These are phyloP conservation scores for Pythium utonaiense DNA, from an alignment of 352 stramenopile species.

Conservation along the genomic window DNA sequence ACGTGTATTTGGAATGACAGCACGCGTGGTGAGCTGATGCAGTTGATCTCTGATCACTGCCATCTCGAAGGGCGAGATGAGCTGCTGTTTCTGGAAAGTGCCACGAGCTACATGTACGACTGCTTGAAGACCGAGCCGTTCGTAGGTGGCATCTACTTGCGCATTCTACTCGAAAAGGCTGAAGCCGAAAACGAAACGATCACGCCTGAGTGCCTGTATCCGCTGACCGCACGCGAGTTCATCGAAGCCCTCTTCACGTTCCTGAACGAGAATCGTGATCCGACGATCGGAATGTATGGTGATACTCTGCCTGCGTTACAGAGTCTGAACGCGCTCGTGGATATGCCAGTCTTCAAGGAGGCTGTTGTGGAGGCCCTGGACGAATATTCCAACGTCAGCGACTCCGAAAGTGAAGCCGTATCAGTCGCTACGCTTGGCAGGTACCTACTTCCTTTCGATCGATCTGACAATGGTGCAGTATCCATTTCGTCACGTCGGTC, in stretches of 20 bases:
- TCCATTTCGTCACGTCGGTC: slow-evolving; percentile 78
- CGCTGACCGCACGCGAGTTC: slow-evolving; percentile 50
- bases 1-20: slow-evolving; percentile 77
- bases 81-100: slow-evolving; percentile 64
- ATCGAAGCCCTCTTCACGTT: slow-evolving; percentile 69
- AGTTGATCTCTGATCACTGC: slow-evolving; percentile 74
- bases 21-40: slow-evolving; percentile 59
- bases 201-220: slow-evolving; percentile 50
- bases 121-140: slow-evolving; percentile 65
- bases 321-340: slow-evolving; percentile 64
- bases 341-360: slow-evolving; percentile 50
- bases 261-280: slow-evolving; percentile 75
- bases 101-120: slow-evolving; percentile 79
- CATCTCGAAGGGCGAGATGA: slow-evolving; percentile 46
- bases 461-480: slow-evolving; percentile 39
- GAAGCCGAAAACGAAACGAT: slow-evolving; percentile 35
- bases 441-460: slow-evolving; percentile 74
- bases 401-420: slow-evolving; percentile 63
- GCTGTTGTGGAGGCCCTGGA: slow-evolving; percentile 67
- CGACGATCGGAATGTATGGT: slow-evolving; percentile 66
- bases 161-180: slow-evolving; percentile 61
- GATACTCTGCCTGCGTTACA: slow-evolving; percentile 73
- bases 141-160: slow-evolving; percentile 69
- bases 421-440: slow-evolving; percentile 70
- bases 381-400: slow-evolving; percentile 51